These are phyloP conservation scores for Colletotrichum aenigma DNA, from an alignment of 2,329 filamentous ascomycete species.

Conservation along the genomic window DNA sequence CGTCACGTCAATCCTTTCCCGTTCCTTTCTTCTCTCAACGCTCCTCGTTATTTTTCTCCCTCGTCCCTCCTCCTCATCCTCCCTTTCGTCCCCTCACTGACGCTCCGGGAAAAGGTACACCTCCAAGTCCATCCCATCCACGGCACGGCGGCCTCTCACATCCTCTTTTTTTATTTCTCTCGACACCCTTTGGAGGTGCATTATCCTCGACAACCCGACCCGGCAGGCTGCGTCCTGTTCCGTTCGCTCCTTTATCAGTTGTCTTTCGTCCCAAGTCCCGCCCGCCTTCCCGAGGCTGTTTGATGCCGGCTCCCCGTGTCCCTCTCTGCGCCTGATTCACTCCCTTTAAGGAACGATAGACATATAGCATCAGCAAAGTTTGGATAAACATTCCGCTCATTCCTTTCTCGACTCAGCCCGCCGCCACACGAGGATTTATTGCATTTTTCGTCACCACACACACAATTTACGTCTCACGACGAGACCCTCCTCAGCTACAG, in stretches of 20 bases:
- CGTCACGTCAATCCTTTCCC: slow-evolving; percentile 12
- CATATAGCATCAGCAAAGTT: neutral
- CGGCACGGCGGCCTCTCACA: slow-evolving; percentile 3
- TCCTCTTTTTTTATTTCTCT: neutral
- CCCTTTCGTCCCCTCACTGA: neutral
- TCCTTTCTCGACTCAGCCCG: slow-evolving; percentile 9
- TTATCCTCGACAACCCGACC: neutral
- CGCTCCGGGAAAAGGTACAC: neutral
- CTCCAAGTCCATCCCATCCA: neutral
- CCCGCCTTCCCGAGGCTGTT: slow-evolving; percentile 3
- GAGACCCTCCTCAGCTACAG: neutral
- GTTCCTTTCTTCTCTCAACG: neutral
- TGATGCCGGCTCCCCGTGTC: neutral
- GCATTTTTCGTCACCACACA: neutral
- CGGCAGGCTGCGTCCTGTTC: slow-evolving; percentile 7
- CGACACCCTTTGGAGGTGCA: neutral
- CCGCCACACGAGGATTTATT: neutral
- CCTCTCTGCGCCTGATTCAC: neutral
- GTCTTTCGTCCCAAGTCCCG: neutral
- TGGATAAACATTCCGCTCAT: neutral
- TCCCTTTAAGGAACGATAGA: neutral
- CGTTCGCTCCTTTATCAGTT: slow-evolving; percentile 1
- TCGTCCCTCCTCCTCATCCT: neutral
- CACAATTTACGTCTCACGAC: neutral
- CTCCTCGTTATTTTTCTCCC: neutral